These are phyloP conservation scores for Aspergillus diversus DNA, from an alignment of 495 filamentous ascomycete genomes.

Conservation along the genomic window DNA sequence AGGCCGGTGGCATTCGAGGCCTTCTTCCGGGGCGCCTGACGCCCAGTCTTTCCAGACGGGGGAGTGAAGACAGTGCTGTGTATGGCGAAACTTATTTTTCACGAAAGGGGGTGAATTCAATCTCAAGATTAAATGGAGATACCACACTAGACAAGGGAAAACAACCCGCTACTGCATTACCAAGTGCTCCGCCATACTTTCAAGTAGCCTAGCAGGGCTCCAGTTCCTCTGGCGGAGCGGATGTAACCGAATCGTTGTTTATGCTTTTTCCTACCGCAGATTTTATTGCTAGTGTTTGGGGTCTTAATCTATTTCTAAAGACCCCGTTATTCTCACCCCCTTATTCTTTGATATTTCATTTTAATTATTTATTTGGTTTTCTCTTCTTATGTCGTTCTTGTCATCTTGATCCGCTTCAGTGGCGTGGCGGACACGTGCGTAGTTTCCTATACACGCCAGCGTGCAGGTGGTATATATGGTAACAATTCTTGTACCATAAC, in stretches of 20 bases:
- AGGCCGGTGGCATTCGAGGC: slow-evolving; percentile 74
- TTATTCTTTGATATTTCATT: too few relatives aligned
- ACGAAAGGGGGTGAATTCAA: slow-evolving; percentile 33
- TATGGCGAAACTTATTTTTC: slow-evolving; percentile 38
- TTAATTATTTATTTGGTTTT: too few relatives aligned
- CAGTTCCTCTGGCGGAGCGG: background rate
- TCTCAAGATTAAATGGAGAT: slow-evolving; percentile 38
- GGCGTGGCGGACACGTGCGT: too few relatives aligned
- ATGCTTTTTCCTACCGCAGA: background rate
- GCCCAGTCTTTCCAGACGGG: slow-evolving; percentile 42
- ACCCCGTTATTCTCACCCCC: too few relatives aligned
- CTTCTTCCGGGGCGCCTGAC: slow-evolving; percentile 47
- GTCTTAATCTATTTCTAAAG: background rate
- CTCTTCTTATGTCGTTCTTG: too few relatives aligned
- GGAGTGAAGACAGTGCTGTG: slow-evolving; percentile 44
- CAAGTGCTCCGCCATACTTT: slow-evolving; percentile 25
- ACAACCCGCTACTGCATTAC: slow-evolving; percentile 18
- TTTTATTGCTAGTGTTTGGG: background rate
- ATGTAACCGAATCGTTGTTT: slow-evolving; percentile 18
- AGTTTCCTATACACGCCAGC: too few relatives aligned
- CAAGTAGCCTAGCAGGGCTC: slow-evolving; percentile 27
- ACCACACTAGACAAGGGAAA: slow-evolving; percentile 29
- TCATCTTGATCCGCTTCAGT: too few relatives aligned
- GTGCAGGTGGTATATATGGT: too few relatives aligned
- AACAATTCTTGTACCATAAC: too few relatives aligned